Evolutionary conservation across 2,329 filamentous ascomycete species (phyloP).

Genomic region (Paecilomyces dactylethromorphus): DNA sequence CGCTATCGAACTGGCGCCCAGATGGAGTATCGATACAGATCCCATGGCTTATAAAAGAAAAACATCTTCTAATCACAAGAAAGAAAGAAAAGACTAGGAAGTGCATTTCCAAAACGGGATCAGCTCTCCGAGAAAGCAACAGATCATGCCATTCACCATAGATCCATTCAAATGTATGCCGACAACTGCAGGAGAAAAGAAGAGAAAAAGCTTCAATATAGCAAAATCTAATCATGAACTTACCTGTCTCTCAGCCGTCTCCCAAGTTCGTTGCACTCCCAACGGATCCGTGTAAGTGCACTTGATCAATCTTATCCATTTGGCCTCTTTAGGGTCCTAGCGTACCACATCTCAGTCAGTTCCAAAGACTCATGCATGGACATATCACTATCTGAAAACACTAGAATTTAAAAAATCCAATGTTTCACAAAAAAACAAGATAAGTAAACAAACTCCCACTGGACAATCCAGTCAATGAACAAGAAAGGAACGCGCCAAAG

Average conservation of each 20-base stretch:
- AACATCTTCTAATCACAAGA: neutral
- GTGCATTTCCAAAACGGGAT: neutral
- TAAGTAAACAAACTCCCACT: neutral
- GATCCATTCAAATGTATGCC: neutral
- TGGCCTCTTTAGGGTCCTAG: slow-evolving; percentile 32
- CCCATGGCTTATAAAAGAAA: too few species aligned
- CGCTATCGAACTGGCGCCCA: neutral
- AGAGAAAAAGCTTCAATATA: neutral
- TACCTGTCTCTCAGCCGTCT: slow-evolving; percentile 39
- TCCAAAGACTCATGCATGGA: neutral
- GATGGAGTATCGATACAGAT: too few species aligned
- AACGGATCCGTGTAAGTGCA: slow-evolving; percentile 37
- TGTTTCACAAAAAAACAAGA: neutral
- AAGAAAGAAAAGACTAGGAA: neutral
- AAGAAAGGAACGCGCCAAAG: neutral
- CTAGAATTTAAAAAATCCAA: neutral
- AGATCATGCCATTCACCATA: neutral
- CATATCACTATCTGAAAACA: neutral
- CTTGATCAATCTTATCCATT: slow-evolving; percentile 37
- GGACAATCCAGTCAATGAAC: neutral
- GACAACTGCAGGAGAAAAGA: neutral
- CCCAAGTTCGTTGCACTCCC: slow-evolving; percentile 38
- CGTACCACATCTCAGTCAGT: neutral
- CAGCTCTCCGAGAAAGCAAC: neutral
- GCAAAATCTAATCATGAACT: slow-evolving; percentile 3